These are phyloP conservation scores for Boletus rubropictus DNA, from an alignment of 768 basidiomycete genomes.

Conservation along the genomic window DNA sequence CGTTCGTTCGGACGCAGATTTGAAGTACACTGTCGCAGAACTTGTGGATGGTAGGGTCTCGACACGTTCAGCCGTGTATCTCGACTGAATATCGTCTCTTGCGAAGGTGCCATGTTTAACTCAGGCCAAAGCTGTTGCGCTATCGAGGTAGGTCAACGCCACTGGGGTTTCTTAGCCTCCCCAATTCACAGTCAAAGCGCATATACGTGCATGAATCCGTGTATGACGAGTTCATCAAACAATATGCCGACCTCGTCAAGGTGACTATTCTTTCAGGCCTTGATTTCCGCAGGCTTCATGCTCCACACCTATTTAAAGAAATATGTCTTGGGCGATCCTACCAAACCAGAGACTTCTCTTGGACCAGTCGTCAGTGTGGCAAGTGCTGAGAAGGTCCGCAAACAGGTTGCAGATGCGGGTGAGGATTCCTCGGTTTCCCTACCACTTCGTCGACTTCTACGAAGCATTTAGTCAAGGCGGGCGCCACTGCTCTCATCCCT, in stretches of 20 bases:
- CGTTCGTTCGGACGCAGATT: constrained; percentile 79
- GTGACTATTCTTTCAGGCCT: constrained; percentile 27
- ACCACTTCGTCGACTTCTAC: neutral
- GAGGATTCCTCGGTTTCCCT: constrained; percentile 14
- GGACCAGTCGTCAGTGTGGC: constrained; percentile 91
- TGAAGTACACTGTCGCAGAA: constrained; percentile 76
- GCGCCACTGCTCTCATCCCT: constrained; percentile 72
- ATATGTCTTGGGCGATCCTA: constrained; percentile 87
- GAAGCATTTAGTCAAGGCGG: constrained; percentile 51
- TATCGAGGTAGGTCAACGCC: constrained; percentile 56
- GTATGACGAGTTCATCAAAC: constrained; percentile 73
- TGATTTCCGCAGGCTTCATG: neutral
- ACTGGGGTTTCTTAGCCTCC: neutral
- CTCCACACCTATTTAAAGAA: constrained; percentile 35
- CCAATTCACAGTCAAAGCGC: constrained; percentile 41
- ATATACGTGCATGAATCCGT: constrained; percentile 89
- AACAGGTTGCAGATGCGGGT: constrained; percentile 85
- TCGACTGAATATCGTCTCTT: neutral
- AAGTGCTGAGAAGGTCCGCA: constrained; percentile 78
- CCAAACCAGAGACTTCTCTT: constrained; percentile 62
- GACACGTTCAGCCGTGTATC: neutral
- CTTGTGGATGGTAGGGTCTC: constrained; percentile 74
- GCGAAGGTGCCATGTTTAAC: constrained; percentile 85
- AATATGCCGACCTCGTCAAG: constrained; percentile 71
- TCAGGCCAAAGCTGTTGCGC: constrained; percentile 97